These are phyloP conservation scores for Auricularia heimuer DNA, from an alignment of 768 basidiomycete species.

Conservation along the genomic window DNA sequence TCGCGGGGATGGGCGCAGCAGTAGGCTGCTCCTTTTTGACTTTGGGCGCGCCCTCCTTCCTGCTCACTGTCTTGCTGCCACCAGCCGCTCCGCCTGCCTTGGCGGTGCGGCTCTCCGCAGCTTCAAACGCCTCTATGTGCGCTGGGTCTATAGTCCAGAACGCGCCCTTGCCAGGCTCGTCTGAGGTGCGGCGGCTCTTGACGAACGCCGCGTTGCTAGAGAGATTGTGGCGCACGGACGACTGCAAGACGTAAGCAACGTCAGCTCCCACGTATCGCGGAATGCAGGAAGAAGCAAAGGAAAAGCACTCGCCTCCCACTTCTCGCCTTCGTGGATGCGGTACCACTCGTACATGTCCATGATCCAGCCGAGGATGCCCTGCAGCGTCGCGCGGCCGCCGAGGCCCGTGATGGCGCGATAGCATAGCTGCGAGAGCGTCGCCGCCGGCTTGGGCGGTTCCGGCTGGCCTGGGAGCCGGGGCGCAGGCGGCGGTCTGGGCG, in stretches of 20 bases:
- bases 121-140: slow-evolving; percentile 55
- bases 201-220: slow-evolving; percentile 86
- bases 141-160: slow-evolving; percentile 87
- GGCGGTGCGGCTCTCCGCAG: slow-evolving; percentile 38
- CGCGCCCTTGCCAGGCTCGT: slow-evolving; percentile 84
- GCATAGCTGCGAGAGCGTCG: slow-evolving; percentile 88
- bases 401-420: slow-evolving; percentile 78
- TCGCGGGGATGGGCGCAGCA: not conserved
- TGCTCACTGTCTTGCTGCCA: not conserved
- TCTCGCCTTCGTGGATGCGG: slow-evolving; percentile 64
- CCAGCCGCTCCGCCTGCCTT: not conserved
- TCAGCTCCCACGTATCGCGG: slow-evolving; percentile 3
- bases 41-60: not conserved
- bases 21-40: slow-evolving; percentile 3
- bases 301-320: slow-evolving; percentile 72
- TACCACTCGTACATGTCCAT: slow-evolving; percentile 85
- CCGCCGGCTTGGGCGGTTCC: slow-evolving; percentile 70
- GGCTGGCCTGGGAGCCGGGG: slow-evolving; percentile 33
- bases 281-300: not conserved
- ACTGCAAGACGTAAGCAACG: slow-evolving; percentile 34
- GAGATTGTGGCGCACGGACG: slow-evolving; percentile 91
- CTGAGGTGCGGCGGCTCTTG: slow-evolving; percentile 77
- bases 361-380: slow-evolving; percentile 90
- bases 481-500: slow-evolving; percentile 28
- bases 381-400: slow-evolving; percentile 78